Evolutionary conservation across 805 yeast species (phyloP).

Genomic region (Blastobotrys robertii): DNA sequence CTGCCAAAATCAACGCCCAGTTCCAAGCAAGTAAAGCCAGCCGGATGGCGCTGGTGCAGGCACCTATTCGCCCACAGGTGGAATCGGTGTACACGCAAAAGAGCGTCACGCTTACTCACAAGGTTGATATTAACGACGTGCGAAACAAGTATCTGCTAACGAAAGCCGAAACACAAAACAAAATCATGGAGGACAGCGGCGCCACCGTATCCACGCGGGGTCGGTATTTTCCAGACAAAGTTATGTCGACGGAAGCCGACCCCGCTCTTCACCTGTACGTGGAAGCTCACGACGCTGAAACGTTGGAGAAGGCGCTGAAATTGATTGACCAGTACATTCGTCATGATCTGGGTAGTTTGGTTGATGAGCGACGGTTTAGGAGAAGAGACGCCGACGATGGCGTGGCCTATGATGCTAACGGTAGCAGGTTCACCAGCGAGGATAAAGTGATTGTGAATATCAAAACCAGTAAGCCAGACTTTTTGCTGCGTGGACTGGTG

Average conservation of each 20-base stretch:
- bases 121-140: conserved; percentile 28
- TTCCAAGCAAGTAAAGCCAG: conserved; percentile 6
- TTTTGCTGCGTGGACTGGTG: conserved; percentile 24
- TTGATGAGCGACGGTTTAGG: conserved; percentile 22
- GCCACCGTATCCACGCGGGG: conserved; percentile 26
- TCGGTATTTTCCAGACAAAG: conserved; percentile 27
- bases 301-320: conserved; percentile 48
- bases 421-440: conserved; percentile 6
- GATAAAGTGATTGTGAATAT: neutral
- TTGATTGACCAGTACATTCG: conserved; percentile 48
- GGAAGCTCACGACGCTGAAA: conserved; percentile 46
- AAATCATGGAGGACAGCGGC: conserved; percentile 24
- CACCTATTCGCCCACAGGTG: neutral
- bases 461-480: conserved; percentile 13
- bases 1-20: conserved; percentile 27
- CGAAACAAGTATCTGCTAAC: conserved; percentile 29
- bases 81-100: conserved; percentile 1
- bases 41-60: neutral
- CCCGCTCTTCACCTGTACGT: conserved; percentile 34
- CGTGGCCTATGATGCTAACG: neutral
- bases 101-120: conserved; percentile 14
- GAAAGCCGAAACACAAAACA: conserved; percentile 25
- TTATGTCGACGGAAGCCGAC: conserved; percentile 23
- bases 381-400: conserved; percentile 13
- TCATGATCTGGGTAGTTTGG: conserved; percentile 20